Evolutionary conservation across 768 basidiomycete species (phyloP).

Genomic region (Boletellus ananas): DNA sequence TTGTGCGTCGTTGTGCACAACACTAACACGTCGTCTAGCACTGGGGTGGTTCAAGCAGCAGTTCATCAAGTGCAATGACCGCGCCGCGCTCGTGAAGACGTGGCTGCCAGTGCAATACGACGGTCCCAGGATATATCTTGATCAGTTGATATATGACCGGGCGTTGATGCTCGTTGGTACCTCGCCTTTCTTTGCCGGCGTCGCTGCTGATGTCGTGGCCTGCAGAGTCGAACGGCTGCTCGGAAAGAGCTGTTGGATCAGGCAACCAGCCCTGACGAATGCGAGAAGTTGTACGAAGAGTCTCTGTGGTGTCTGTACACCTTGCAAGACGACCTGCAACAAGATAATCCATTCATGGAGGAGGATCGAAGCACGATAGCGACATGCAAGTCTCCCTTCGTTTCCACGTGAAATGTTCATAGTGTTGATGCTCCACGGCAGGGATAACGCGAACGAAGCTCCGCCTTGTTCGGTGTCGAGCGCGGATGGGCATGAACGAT

Average conservation of each 20-base stretch:
- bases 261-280: conserved; percentile 70
- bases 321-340: conserved; percentile 84
- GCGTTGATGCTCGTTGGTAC: conserved; percentile 75
- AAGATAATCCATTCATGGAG: conserved; percentile 79
- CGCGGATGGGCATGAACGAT: conserved; percentile 73
- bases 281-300: conserved; percentile 93
- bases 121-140: conserved; percentile 79
- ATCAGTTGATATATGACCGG: conserved; percentile 90
- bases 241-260: conserved; percentile 85
- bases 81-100: conserved; percentile 82
- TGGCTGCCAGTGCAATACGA: conserved; percentile 83
- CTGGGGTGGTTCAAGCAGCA: conserved; percentile 89
- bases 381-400: conserved; percentile 50
- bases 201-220: not conserved
- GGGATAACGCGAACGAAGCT: conserved; percentile 87
- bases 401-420: not conserved
- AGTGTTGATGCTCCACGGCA: conserved; percentile 22
- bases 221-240: conserved; percentile 88
- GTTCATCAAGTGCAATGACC: conserved; percentile 92
- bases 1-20: conserved; percentile 4
- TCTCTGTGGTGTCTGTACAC: conserved; percentile 93
- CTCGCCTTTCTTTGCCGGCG: not conserved
- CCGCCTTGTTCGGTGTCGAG: conserved; percentile 72
- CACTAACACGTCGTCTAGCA: conserved; percentile 39
- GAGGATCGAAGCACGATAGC: conserved; percentile 78